These are phyloP conservation scores for Sugiyamaella floridensis DNA, from an alignment of 805 yeast species.

Conservation along the genomic window DNA sequence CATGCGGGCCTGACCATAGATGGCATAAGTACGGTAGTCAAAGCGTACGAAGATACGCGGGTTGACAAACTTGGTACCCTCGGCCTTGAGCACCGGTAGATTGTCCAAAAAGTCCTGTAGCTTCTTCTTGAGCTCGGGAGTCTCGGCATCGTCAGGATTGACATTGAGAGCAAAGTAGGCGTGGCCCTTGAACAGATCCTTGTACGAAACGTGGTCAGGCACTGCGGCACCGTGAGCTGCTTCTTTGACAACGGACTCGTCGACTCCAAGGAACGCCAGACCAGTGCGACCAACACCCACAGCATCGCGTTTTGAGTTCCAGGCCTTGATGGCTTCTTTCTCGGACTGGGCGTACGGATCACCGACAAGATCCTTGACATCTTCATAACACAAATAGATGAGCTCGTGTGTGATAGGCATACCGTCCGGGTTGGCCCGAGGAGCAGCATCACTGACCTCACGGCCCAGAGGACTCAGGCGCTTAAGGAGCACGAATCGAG, in stretches of 20 bases:
- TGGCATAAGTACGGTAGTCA: slow-evolving; percentile 37
- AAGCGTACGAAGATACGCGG: slow-evolving; percentile 3
- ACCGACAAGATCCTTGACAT: slow-evolving; percentile 29
- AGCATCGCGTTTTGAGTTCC: slow-evolving; percentile 32
- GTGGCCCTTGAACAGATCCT: slow-evolving; percentile 28
- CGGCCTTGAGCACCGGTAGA: slow-evolving; percentile 7
- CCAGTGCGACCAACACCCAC: slow-evolving; percentile 21
- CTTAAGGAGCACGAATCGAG: slow-evolving; percentile 44
- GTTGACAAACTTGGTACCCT: slow-evolving; percentile 1
- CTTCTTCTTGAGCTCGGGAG: slow-evolving; percentile 20
- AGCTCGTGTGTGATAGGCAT: slow-evolving; percentile 1
- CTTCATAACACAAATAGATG: slow-evolving; percentile 24
- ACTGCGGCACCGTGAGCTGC: slow-evolving; percentile 4
- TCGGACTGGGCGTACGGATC: slow-evolving; percentile 28
- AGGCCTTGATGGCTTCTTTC: slow-evolving; percentile 27
- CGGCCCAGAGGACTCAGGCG: slow-evolving; percentile 24
- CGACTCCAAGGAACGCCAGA: slow-evolving; percentile 45
- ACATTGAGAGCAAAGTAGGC: slow-evolving; percentile 37
- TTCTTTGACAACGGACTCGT: slow-evolving; percentile 25
- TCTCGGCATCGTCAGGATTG: slow-evolving; percentile 12
- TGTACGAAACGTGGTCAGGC: slow-evolving; percentile 14
- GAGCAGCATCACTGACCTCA: not conserved
- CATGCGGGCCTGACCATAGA: slow-evolving; percentile 77
- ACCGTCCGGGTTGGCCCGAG: not conserved
- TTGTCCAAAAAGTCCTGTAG: slow-evolving; percentile 16